Evolutionary conservation across 768 basidiomycete genomes (phyloP).

Genomic region (Candolleomyces eurysporus): DNA sequence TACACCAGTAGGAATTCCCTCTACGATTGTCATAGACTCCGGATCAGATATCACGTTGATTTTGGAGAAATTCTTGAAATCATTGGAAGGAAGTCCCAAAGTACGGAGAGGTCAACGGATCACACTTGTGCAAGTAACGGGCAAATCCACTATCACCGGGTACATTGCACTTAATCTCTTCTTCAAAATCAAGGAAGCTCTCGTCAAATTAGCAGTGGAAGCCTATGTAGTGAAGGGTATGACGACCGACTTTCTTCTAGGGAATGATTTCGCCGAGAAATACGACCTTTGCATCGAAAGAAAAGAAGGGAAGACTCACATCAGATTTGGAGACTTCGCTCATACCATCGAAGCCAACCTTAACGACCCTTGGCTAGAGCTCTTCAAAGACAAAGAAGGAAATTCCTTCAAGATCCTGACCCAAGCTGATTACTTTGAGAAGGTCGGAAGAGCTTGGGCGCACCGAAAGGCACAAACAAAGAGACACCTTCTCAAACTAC

Average conservation of each 20-base stretch:
- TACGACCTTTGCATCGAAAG: slow-evolving; percentile 27
- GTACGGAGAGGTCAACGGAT: slow-evolving; percentile 24
- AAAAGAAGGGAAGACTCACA: slow-evolving; percentile 1
- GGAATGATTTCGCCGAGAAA: slow-evolving; percentile 31
- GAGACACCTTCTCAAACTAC: slow-evolving; percentile 17
- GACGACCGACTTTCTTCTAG: slow-evolving; percentile 24
- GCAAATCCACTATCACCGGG: slow-evolving; percentile 20
- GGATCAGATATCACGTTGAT: too few species aligned
- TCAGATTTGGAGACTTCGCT: slow-evolving; percentile 19
- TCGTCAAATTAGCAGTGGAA: slow-evolving; percentile 25
- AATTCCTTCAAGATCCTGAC: too few species aligned
- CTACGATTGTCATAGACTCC: too few species aligned
- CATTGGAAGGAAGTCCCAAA: slow-evolving; percentile 8
- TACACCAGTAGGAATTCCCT: too few species aligned
- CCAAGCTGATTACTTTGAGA: too few species aligned
- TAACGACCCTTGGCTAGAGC: slow-evolving; percentile 22
- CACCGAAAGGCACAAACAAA: too few species aligned
- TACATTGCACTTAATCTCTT: slow-evolving; percentile 23
- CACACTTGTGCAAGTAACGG: slow-evolving; percentile 31
- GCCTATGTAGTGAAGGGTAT: slow-evolving; percentile 16
- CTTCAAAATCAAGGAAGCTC: slow-evolving; percentile 21
- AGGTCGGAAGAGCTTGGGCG: too few species aligned
- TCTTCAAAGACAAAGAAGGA: not conserved
- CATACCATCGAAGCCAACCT: too few species aligned
- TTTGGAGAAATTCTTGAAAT: too few species aligned